phyloP scores from a whole-genome alignment of 176 grass and related monocot species.

The Musa troglodytarum region DNA sequence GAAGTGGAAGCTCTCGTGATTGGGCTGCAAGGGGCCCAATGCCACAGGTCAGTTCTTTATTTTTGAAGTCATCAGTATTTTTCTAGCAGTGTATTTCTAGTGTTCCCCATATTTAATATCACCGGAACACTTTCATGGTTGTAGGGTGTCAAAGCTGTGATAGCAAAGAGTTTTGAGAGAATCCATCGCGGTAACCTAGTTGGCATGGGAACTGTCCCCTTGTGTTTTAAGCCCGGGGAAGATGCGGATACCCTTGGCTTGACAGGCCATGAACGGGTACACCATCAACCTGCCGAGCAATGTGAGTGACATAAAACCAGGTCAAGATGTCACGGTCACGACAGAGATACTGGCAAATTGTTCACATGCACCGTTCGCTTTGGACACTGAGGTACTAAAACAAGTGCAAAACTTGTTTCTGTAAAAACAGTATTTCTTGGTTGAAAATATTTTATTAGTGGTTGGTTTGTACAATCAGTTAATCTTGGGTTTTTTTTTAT shows the following conservation, averaged over 20 bases:
- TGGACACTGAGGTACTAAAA: constrained; percentile 69
- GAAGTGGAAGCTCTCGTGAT: constrained; percentile 89
- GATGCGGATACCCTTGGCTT: constrained; percentile 85
- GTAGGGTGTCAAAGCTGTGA: constrained; percentile 84
- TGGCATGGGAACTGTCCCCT: constrained; percentile 84
- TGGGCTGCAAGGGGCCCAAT: constrained; percentile 95
- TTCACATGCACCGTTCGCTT: constrained; percentile 76
- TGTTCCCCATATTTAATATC: background rate
- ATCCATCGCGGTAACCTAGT: constrained; percentile 93
- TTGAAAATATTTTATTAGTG: no score
- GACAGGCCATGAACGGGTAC: constrained; percentile 68
- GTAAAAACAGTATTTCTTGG: no score
- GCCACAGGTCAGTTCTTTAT: constrained; percentile 38
- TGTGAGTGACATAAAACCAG: constrained; percentile 71
- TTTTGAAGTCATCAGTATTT: background rate
- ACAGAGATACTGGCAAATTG: constrained; percentile 61
- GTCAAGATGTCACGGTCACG: constrained; percentile 64
- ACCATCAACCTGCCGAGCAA: constrained; percentile 59
- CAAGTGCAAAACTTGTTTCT: no score
- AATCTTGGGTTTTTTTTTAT: no score
- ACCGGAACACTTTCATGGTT: constrained; percentile 1
- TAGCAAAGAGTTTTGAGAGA: constrained; percentile 92
- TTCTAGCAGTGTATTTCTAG: background rate
- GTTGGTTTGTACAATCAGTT: no score
- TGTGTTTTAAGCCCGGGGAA: constrained; percentile 82